phyloP scores from a whole-genome alignment of 495 filamentous ascomycete genomes.

The Opeltia flavorubescens region DNA sequence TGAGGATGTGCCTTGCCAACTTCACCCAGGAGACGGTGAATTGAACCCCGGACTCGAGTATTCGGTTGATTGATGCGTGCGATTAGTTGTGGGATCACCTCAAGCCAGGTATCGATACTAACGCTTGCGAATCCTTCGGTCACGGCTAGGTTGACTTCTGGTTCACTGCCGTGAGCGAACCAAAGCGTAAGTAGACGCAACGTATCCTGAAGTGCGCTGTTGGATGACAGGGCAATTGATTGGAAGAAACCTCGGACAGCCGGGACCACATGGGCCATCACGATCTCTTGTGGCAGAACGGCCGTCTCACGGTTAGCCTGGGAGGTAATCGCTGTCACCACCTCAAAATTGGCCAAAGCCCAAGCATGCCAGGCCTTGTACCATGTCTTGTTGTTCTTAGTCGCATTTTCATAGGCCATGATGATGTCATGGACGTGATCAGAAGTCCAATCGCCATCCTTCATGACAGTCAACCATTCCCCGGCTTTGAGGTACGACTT shows the following conservation, averaged over 20 bases:
- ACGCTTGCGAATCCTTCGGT: conserved; percentile 82
- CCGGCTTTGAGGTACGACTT: conserved; percentile 92
- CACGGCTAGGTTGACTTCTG: conserved; percentile 74
- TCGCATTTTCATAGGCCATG: conserved; percentile 75
- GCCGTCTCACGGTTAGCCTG: conserved; percentile 43
- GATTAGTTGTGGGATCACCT: conserved; percentile 94
- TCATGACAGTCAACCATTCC: conserved; percentile 77
- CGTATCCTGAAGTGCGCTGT: conserved; percentile 90
- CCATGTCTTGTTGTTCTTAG: conserved; percentile 79
- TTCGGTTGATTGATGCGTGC: conserved; percentile 95
- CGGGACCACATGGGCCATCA: conserved; percentile 82
- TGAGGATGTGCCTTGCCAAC: conserved; percentile 90
- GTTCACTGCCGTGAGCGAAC: conserved; percentile 83
- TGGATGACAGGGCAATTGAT: conserved; percentile 80
- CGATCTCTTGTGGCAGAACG: conserved; percentile 43
- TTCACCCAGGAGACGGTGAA: conserved; percentile 81
- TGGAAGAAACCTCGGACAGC: conserved; percentile 91
- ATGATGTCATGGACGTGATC: conserved; percentile 64
- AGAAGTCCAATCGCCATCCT: conserved; percentile 75
- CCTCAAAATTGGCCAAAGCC: conserved; percentile 98
- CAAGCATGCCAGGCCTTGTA: conserved; percentile 99
- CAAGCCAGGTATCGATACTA: conserved; percentile 93
- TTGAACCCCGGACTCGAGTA: conserved; percentile 64
- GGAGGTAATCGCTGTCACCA: conserved; percentile 65
- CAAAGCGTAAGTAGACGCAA: conserved; percentile 84